Base-by-base conservation (phyloP, 75 land plant species). In the Cupressus sempervirens region DNA sequence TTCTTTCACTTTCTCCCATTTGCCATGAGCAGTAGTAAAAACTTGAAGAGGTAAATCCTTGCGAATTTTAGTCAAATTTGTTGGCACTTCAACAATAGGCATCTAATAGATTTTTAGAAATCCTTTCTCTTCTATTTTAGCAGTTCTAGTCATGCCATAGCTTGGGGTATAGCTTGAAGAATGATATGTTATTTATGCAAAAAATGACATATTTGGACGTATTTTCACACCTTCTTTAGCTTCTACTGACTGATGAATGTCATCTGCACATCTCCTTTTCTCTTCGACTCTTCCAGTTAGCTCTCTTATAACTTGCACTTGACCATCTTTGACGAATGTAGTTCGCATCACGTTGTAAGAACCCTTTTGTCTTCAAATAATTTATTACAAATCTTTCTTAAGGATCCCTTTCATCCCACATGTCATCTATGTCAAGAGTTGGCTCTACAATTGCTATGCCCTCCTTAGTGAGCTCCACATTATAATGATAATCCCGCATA, bases 71-170 rank as follows among this genome's bases (percentile, higher is more conserved):
- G 99, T 94, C 83, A 98, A 84, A 81, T 98, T 98, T 80, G 99
- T 96, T 58, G 99, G 99, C n/a, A 98, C 92, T 91, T 93, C 99
- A 86, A 98, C 96, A 43, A 98, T 98, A 1, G 99, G 99, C 94
- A 89, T 94, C 83, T 96, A 92, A 85, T 95, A 98, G 88, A 98
- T 92, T 82, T 97, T 96, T 81, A 98, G 75, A 88, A 98, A 98
- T 79, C 96, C 99, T 40, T 91, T 93, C 58, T 98, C 99, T 87
- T 98, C 99, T 72, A 98, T 98, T 89, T 98, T 98, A 54, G 99
- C 98, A 56, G 99, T 98, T 83, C 99, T 98, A 2, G 99, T 98
- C 99, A 98, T 98, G 75, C 99, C 99, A 73, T 50, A 96, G 90
- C 84, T 98, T 98, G 32, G 99, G 96, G 83, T 98, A 98, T 32